Conservation (phyloP, 2,329 filamentous ascomycete genomes). For the Venturiaceae sp. region DNA sequence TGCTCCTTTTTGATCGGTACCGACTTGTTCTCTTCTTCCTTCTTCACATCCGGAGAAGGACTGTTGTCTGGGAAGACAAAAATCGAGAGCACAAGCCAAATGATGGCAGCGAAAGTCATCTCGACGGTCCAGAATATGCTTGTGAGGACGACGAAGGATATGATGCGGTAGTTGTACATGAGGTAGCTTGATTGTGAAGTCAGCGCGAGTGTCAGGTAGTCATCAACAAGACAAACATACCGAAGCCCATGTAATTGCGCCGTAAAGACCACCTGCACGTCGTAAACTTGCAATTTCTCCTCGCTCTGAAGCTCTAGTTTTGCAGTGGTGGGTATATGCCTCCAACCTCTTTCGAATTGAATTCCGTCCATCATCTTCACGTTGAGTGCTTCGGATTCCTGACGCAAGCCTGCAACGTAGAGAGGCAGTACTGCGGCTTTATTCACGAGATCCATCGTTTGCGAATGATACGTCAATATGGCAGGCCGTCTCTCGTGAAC, state of each 20-base stretch:
- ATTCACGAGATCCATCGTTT: slow-evolving; percentile 52
- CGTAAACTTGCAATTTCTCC: slow-evolving; percentile 67
- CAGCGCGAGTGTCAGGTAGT: neutral
- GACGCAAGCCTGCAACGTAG: slow-evolving; percentile 56
- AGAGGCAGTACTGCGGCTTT: slow-evolving; percentile 56
- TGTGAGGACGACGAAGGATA: slow-evolving; percentile 60
- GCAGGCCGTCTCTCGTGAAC: slow-evolving; percentile 54
- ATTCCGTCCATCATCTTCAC: slow-evolving; percentile 67
- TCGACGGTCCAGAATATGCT: slow-evolving; percentile 68
- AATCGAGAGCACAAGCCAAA: slow-evolving; percentile 51
- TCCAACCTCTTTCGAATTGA: slow-evolving; percentile 48
- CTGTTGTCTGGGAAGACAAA: slow-evolving; percentile 16
- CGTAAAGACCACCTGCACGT: slow-evolving; percentile 55
- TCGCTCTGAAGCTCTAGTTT: slow-evolving; percentile 62
- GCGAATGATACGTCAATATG: slow-evolving; percentile 70
- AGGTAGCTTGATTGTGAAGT: slow-evolving; percentile 54
- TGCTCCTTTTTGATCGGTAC: slow-evolving; percentile 13
- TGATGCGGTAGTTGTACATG: slow-evolving; percentile 75
- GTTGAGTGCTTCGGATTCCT: slow-evolving; percentile 53
- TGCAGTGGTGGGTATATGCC: slow-evolving; percentile 42
- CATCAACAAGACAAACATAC: slow-evolving; percentile 20
- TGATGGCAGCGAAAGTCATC: slow-evolving; percentile 53
- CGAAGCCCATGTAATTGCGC: slow-evolving; percentile 67
- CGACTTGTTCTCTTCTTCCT: slow-evolving; percentile 9
- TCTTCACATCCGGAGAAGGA: neutral